phyloP scores from a whole-genome alignment of 345 rosid genomes.

The Kernera saxatilis region DNA sequence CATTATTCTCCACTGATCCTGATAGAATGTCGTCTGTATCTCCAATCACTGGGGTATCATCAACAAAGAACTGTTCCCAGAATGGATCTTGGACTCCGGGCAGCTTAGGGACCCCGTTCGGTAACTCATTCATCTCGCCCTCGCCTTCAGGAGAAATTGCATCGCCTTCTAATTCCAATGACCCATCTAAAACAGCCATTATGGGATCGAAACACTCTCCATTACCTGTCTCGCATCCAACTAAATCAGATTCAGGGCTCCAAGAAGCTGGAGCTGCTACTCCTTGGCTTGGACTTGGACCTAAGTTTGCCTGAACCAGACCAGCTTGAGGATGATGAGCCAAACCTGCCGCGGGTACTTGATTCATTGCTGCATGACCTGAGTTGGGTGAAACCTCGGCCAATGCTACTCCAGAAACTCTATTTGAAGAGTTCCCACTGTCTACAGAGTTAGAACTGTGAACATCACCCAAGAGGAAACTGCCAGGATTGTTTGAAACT shows the following conservation, averaged over 20 bases:
- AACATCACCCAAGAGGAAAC: conserved; percentile 41
- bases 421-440: conserved; percentile 31
- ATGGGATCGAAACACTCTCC: conserved; percentile 43
- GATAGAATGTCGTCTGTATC: conserved; percentile 50
- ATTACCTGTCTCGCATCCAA: conserved; percentile 38
- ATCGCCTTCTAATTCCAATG: conserved; percentile 33
- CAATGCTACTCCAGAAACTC: conserved; percentile 40
- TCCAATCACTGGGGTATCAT: conserved; percentile 39
- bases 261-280: conserved; percentile 33
- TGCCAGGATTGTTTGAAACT: conserved; percentile 33
- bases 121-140: conserved; percentile 37
- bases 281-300: conserved; percentile 34
- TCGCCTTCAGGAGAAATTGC: conserved; percentile 39
- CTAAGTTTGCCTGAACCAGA: conserved; percentile 24
- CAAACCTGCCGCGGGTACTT: not conserved
- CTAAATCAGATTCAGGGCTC: conserved; percentile 37
- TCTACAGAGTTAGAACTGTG: conserved; percentile 33
- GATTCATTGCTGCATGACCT: conserved; percentile 29
- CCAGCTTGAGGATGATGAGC: conserved; percentile 12
- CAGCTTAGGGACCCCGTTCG: conserved; percentile 48
- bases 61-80: conserved; percentile 63
- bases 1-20: conserved; percentile 36
- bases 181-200: conserved; percentile 35
- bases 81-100: conserved; percentile 53
- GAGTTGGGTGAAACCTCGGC: conserved; percentile 44